These are phyloP conservation scores for Pythium plurisporium DNA, from an alignment of 352 stramenopile genomes.

Conservation along the genomic window DNA sequence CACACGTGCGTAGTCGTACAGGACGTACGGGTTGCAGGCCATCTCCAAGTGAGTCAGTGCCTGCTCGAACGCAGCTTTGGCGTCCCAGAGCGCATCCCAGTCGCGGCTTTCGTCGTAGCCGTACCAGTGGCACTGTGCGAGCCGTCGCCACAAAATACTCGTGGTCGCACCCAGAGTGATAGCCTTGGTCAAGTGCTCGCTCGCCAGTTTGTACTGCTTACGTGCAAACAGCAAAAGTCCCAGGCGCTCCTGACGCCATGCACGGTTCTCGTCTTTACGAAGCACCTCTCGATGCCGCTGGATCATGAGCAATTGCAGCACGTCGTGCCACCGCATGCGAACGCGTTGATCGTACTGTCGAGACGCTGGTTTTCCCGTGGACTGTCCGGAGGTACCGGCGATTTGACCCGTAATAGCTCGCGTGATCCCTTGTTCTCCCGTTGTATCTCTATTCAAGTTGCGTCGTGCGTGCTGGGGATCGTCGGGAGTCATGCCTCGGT, in stretches of 20 bases:
- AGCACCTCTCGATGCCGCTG: constrained; percentile 56
- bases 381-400: background rate
- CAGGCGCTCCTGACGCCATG: constrained; percentile 66
- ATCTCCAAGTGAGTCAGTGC: constrained; percentile 48
- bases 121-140: constrained; percentile 53
- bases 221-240: constrained; percentile 44
- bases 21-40: constrained; percentile 35
- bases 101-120: constrained; percentile 40
- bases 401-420: too few species aligned
- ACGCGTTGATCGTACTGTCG: constrained; percentile 9
- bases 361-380: too few species aligned
- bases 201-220: constrained; percentile 34
- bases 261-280: constrained; percentile 44
- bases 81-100: constrained; percentile 63
- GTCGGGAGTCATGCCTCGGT: background rate
- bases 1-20: constrained; percentile 51
- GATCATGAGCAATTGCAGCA: constrained; percentile 43
- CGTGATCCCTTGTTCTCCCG: too few species aligned
- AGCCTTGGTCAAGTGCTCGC: constrained; percentile 42
- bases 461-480: background rate
- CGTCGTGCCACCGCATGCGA: constrained; percentile 34
- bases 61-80: constrained; percentile 52
- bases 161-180: constrained; percentile 42
- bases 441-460: too few species aligned
- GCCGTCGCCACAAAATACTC: constrained; percentile 44